These are phyloP conservation scores for Epithemia pelagica DNA, from an alignment of 108 stramenopile species.

Conservation along the genomic window DNA sequence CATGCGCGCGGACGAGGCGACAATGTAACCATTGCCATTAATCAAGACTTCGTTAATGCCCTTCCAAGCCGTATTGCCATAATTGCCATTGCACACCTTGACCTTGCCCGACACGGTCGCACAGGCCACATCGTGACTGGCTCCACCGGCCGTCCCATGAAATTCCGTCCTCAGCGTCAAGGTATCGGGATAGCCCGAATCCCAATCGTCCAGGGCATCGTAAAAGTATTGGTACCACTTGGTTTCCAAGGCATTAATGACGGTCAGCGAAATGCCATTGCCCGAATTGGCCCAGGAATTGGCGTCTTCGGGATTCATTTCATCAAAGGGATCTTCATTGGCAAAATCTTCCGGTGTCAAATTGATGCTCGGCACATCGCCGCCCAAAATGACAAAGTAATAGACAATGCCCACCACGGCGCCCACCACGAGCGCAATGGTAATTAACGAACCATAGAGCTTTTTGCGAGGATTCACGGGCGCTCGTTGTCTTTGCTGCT, in stretches of 20 bases:
- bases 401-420: background rate
- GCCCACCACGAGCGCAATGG: background rate
- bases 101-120: slow-evolving; percentile 27
- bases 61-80: slow-evolving; percentile 74
- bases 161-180: slow-evolving; percentile 38
- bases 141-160: background rate
- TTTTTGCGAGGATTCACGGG: background rate
- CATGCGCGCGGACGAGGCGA: slow-evolving; percentile 55
- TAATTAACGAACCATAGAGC: background rate
- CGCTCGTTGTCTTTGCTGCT: background rate
- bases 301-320: slow-evolving; percentile 5
- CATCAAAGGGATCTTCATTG: slow-evolving; percentile 11
- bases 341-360: slow-evolving; percentile 9
- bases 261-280: slow-evolving; percentile 39
- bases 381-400: background rate
- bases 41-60: slow-evolving; percentile 66
- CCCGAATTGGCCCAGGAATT: slow-evolving; percentile 29
- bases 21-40: slow-evolving; percentile 42
- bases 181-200: slow-evolving; percentile 64
- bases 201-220: slow-evolving; percentile 55
- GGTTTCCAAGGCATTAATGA: slow-evolving; percentile 54
- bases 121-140: slow-evolving; percentile 24
- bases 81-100: slow-evolving; percentile 81
- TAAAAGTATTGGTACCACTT: slow-evolving; percentile 48
- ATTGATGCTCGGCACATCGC: background rate